Base-by-base conservation (phyloP, 2,329 filamentous ascomycete species). In the Pyrenophora graminea region DNA sequence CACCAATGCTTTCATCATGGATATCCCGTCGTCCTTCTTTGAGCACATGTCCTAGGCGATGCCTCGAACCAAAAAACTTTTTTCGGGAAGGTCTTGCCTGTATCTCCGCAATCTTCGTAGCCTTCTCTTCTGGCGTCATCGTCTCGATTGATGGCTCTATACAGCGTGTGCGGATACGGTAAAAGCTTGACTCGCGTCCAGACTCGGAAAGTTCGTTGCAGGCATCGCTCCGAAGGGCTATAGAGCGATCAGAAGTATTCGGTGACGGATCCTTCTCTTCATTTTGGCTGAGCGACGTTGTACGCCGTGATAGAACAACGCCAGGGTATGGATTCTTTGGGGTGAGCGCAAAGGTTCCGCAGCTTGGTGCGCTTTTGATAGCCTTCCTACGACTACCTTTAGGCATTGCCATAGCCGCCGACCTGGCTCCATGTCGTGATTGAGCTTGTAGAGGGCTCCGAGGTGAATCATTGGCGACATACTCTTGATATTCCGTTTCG, bases 1-100 rank as follows among this genome's bases (percentile, higher is more conserved):
- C 55, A 18, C 56, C 56, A 13, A 55, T 48, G 6, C 49, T 59
- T 30, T 64, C 61, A 27, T 66, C 51, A 19, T 64, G 61, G 3
- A 59, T 41, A 32, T 64, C 63, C 17, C 32, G 32, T 25, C 55
- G 48, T 6, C 33, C 7, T 17, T 55, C 43, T 21, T 34, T 51
- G 21, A 57, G 53, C 39, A 57, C 57, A 27, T 61, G 58, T 33
- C 51, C 58, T 15, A 66, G 42, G 23, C 59, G 57, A 45, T 61
- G 13, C 7, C 50, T 32, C 25, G 56, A 54, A 9, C 61, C 59
- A 21, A 65, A 65, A 7, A 53, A 53, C 12, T 65, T 55, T 51
- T 77, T 78, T 30, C 72, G 64, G 1, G 65, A 68, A 3, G 71
- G 71, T 1, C 75, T 66, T 12, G 51, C 45, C 51, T 55, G 58